Evolutionary conservation across 257 asterid genomes (phyloP).

Genomic region (Avicennia marina): DNA sequence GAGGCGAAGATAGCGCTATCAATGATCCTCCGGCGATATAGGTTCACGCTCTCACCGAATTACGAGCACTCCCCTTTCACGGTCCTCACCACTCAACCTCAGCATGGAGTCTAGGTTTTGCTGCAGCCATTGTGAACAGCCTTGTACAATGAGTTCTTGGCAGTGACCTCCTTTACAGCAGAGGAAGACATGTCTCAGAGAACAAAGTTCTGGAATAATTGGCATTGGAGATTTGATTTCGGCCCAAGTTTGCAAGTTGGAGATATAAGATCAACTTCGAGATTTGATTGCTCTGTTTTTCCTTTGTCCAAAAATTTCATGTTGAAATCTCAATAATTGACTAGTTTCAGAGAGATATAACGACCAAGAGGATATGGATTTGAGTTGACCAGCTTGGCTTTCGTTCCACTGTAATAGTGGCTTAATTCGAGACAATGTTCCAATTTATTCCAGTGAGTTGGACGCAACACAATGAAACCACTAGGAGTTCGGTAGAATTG

Average conservation of each 20-base stretch:
- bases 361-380: too few relatives aligned
- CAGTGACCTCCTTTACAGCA: not conserved
- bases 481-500: too few relatives aligned
- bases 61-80: constrained; percentile 31
- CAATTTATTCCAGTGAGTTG: too few relatives aligned
- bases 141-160: not conserved
- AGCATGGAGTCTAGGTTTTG: constrained; percentile 33
- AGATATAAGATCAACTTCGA: too few relatives aligned
- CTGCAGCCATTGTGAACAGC: constrained; percentile 21
- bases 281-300: too few relatives aligned
- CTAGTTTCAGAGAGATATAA: too few relatives aligned
- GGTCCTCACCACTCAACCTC: constrained; percentile 26
- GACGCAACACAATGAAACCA: too few relatives aligned
- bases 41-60: constrained; percentile 24
- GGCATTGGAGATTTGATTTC: not conserved
- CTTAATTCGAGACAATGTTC: too few relatives aligned
- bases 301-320: too few relatives aligned
- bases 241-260: not conserved
- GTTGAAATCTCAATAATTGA: too few relatives aligned
- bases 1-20: constrained; percentile 36
- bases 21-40: constrained; percentile 38
- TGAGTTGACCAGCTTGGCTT: too few relatives aligned
- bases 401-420: too few relatives aligned
- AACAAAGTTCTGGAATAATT: not conserved
- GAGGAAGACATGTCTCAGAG: not conserved